Evolutionary conservation across 352 stramenopile species (phyloP).

Genomic region (Phytophthora europaea): DNA sequence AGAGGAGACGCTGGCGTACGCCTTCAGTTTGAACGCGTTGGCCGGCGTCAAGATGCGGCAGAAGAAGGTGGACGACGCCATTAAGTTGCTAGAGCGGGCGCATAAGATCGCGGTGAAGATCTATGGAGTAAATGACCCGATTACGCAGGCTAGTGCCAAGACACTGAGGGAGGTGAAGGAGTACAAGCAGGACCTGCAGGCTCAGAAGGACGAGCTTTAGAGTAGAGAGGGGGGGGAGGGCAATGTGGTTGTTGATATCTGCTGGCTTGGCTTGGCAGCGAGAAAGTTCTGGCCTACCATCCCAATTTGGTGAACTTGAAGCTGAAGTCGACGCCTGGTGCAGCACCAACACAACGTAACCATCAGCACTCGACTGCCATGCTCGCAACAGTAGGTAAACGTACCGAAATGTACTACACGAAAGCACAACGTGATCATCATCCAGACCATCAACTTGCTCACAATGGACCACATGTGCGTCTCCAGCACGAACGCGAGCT

Average conservation of each 20-base stretch:
- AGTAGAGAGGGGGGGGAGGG: slow-evolving; percentile 6
- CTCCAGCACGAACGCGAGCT: slow-evolving; percentile 56
- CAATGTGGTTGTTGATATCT: neutral
- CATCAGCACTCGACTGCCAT: neutral
- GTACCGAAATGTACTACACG: slow-evolving; percentile 24
- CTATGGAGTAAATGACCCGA: slow-evolving; percentile 69
- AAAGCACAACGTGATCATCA: slow-evolving; percentile 29
- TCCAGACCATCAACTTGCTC: slow-evolving; percentile 49
- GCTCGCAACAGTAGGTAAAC: neutral
- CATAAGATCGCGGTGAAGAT: slow-evolving; percentile 76
- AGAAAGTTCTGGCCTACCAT: neutral
- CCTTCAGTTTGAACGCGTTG: slow-evolving; percentile 86
- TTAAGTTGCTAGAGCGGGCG: slow-evolving; percentile 71
- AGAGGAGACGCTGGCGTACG: slow-evolving; percentile 70
- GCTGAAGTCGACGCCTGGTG: neutral
- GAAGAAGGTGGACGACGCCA: slow-evolving; percentile 62
- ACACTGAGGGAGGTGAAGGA: slow-evolving; percentile 73
- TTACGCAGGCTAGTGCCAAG: slow-evolving; percentile 70
- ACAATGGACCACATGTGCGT: slow-evolving; percentile 40
- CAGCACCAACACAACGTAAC: neutral
- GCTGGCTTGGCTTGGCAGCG: too few species aligned
- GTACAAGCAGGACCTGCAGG: slow-evolving; percentile 56
- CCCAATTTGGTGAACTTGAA: neutral
- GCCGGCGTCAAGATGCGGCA: slow-evolving; percentile 81
- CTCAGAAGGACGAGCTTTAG: slow-evolving; percentile 56